Evolutionary conservation across 345 rosid genomes (phyloP), one percentile per base, ranked within the genome.

Genomic region (Citrus glauca): DNA sequence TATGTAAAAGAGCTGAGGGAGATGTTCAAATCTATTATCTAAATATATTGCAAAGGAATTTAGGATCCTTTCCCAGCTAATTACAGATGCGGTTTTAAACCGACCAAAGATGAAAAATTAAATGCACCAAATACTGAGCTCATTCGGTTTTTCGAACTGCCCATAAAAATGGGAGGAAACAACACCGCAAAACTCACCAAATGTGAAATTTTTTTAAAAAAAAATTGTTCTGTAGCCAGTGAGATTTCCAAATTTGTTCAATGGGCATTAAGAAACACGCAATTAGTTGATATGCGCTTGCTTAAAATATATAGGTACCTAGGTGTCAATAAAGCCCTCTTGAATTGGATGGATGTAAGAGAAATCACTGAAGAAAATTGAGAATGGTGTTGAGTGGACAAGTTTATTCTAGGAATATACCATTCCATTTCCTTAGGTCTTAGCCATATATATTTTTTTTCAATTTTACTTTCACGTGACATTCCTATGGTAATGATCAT

Each of bases 361-460:
- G 17, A 60, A 42, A 27, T 42, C 40, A 22, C 32, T 2, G 32
- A 64, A 7, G 32, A 11, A 37, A 65, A 45, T 30, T 69, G 60
- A 13, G 66, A 59, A 2, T 5, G 5, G 9, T 27, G 17, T 5
- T 59, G 55, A 77, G 84, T 61, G 84, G 78, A 69, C 72, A 73
- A 35, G 81, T 81, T 81, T 77, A 68, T 77, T 77, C 84, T 62
- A 61, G 78, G 84, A 27, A 81, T 73, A 81, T 73, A 16, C 78
- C 72, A 53, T 66, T 22, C 64, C 62, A 60, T 67, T 25, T 20
- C 30, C 71, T 37, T 10, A 3, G n/a, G 74, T 30, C 71, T 37
- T 10, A 3, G n/a, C 78, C 24, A 8, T 24, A 53, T 35, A 30
- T 32, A 0, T 37, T 77, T 57, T 59, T 22, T 14, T 19, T 17